These are phyloP conservation scores for Arthroderma uncinatum DNA, from an alignment of 2,329 filamentous ascomycete genomes.

Conservation along the genomic window DNA sequence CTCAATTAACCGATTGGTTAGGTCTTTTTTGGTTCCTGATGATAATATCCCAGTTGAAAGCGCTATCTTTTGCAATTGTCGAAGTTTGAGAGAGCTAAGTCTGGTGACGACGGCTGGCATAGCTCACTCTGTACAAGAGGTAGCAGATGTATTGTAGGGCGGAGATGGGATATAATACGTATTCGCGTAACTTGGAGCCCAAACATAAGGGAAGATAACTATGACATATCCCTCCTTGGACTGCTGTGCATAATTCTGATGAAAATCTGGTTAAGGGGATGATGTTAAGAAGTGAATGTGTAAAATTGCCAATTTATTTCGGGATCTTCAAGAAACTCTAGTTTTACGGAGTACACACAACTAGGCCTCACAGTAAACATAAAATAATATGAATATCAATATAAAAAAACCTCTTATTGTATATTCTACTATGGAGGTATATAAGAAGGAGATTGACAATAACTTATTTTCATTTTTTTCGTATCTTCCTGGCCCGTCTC, in stretches of 20 bases:
- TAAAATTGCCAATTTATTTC: too few relatives aligned
- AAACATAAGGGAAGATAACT: too few relatives aligned
- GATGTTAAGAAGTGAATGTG: too few relatives aligned
- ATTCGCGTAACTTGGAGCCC: too few relatives aligned
- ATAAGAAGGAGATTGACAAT: too few relatives aligned
- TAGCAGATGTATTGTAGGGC: background rate
- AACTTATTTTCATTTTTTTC: background rate
- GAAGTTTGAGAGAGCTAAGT: constrained; percentile 38
- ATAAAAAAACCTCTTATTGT: background rate
- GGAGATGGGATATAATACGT: background rate
- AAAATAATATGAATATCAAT: too few relatives aligned
- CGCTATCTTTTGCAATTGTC: constrained; percentile 49
- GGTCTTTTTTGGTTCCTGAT: constrained; percentile 48
- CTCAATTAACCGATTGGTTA: constrained; percentile 42
- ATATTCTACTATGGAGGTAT: background rate
- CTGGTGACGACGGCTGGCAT: constrained; percentile 15
- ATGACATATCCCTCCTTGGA: too few relatives aligned
- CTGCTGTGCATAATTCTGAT: too few relatives aligned
- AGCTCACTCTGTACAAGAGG: background rate
- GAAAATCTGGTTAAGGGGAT: too few relatives aligned
- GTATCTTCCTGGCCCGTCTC: background rate
- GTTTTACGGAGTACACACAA: too few relatives aligned
- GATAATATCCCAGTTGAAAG: constrained; percentile 49
- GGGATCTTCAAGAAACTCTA: too few relatives aligned
- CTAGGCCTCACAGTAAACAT: too few relatives aligned